Conservation (phyloP, 73 alveolate species). For the Paramecium bursaria region DNA sequence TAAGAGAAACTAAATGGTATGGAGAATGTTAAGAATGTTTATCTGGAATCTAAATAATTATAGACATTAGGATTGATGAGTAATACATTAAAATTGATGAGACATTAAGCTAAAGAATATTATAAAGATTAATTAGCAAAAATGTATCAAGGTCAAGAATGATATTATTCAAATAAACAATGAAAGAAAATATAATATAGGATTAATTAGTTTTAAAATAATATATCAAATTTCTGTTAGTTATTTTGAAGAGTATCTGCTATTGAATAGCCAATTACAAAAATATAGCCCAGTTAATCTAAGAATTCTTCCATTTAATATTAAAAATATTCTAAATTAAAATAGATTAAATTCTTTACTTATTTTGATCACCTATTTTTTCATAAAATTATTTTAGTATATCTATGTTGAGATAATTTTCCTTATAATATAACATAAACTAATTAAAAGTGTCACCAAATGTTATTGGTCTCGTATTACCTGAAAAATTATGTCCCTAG, state of each 20-base stretch:
- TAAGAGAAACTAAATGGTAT: conserved; percentile 78
- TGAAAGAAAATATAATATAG: no score
- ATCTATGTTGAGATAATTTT: neutral
- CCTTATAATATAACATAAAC: conserved; percentile 14
- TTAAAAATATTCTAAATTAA: no score
- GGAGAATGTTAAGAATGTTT: conserved; percentile 85
- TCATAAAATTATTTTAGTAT: neutral
- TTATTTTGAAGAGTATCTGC: no score
- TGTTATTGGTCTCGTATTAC: neutral
- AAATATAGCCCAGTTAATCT: no score
- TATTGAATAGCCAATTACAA: no score
- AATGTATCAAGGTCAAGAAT: conserved; percentile 71
- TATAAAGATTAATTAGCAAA: conserved; percentile 76
- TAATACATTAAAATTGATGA: conserved; percentile 90
- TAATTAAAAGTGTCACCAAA: conserved; percentile 26
- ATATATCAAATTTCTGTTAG: no score
- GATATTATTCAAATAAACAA: neutral
- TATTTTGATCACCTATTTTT: conserved; percentile 1
- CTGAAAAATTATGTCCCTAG: neutral
- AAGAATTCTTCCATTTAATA: no score
- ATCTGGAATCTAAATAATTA: conserved; percentile 77
- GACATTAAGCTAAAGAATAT: conserved; percentile 82
- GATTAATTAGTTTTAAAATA: neutral
- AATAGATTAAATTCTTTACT: no score
- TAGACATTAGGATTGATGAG: conserved; percentile 81